Percentiles rank a stretch among this genome's conserved stretches.
Evolutionary conservation across 306 rosid genomes (phyloP).

Genomic region (Cucurbita moschata): DNA sequence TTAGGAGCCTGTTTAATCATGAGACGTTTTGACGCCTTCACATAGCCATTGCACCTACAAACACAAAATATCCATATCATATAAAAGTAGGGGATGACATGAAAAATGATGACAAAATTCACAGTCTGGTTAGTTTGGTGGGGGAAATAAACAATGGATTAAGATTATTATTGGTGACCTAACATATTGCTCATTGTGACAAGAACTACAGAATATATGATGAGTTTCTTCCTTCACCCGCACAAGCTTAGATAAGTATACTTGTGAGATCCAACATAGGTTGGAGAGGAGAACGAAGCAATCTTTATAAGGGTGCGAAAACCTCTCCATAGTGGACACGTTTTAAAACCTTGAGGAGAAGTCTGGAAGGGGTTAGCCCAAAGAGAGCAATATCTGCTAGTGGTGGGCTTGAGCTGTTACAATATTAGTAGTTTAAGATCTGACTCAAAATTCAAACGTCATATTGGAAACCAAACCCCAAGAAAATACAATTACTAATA

Average conservation of each 20-base stretch:
- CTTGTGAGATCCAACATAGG: too few species aligned
- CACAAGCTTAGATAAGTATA: background rate
- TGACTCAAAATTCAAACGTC: background rate
- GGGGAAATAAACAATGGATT: background rate
- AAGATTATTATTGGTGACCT: background rate
- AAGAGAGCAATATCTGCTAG: too few species aligned
- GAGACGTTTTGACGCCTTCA: slow-evolving; percentile 84
- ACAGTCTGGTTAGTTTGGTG: background rate
- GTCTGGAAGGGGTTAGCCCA: too few species aligned
- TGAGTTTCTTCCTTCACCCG: background rate
- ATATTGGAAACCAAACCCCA: background rate
- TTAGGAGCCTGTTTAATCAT: slow-evolving; percentile 77
- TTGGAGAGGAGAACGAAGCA: too few species aligned
- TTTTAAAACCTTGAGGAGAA: too few species aligned
- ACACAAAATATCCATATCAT: slow-evolving; percentile 11
- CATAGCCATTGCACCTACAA: slow-evolving; percentile 93
- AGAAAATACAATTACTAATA: background rate
- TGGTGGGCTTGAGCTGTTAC: too few species aligned
- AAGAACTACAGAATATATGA: background rate
- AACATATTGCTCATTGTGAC: background rate
- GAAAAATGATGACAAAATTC: background rate
- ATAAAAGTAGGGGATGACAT: background rate
- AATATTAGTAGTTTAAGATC: background rate
- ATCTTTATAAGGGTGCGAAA: too few species aligned
- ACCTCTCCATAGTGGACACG: too few species aligned